Conservation (phyloP, 306 rosid genomes). For the Canavalia gladiata region DNA sequence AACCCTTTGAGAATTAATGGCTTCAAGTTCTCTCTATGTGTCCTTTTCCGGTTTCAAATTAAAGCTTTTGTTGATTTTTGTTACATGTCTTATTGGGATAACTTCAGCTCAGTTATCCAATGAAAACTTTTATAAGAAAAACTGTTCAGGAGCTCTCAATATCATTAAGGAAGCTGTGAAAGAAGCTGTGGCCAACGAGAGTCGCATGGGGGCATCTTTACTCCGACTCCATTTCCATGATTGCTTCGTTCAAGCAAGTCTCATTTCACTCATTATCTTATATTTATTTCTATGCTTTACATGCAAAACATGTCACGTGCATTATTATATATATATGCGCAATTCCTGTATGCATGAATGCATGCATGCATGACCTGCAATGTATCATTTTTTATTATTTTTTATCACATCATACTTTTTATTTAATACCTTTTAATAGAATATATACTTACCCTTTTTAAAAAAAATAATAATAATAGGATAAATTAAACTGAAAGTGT, state of each 20-base stretch:
- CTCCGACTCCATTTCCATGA: conserved; percentile 68
- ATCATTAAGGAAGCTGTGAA: conserved; percentile 32
- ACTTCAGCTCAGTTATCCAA: conserved; percentile 55
- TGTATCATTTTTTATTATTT: too few relatives aligned
- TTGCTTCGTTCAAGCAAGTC: conserved; percentile 61
- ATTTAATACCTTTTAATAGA: too few relatives aligned
- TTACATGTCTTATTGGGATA: conserved; percentile 40
- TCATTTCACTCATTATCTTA: not conserved
- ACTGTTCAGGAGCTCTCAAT: conserved; percentile 37
- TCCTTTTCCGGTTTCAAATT: not conserved
- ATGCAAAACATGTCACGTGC: too few relatives aligned
- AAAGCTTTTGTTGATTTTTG: conserved; percentile 22
- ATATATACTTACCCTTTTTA: too few relatives aligned
- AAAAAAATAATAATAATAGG: too few relatives aligned
- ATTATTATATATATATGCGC: too few relatives aligned
- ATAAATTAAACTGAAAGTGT: too few relatives aligned
- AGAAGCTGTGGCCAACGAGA: conserved; percentile 48
- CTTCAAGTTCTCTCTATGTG: not conserved
- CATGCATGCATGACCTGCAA: not conserved
- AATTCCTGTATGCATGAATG: not conserved
- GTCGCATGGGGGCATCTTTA: conserved; percentile 80
- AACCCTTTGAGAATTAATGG: conserved; percentile 27
- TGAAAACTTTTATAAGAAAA: conserved; percentile 2
- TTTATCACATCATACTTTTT: too few relatives aligned
- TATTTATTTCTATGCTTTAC: too few relatives aligned